A percentile compares a stretch with the other conserved stretches of the same genome.
These are phyloP conservation scores for Stramenopiles sp. DNA, from an alignment of 352 stramenopile species.

Conservation along the genomic window DNA sequence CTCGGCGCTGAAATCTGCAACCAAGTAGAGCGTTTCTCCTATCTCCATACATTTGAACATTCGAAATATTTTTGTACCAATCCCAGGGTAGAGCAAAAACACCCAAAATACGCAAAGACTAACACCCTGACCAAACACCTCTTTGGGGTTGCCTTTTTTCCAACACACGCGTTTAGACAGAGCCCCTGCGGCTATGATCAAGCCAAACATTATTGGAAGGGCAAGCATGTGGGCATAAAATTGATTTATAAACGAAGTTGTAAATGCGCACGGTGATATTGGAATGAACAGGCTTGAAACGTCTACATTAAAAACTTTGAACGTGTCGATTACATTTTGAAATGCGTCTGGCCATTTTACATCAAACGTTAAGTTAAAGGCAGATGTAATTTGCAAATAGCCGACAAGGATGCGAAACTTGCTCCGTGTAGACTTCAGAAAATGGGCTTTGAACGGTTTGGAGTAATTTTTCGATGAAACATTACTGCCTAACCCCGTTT, in stretches of 20 bases:
- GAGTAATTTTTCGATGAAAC: neutral
- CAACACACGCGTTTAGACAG: neutral
- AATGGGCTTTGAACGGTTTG: neutral
- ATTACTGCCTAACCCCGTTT: neutral
- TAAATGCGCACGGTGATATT: neutral
- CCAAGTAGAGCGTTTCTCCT: neutral
- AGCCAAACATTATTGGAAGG: neutral
- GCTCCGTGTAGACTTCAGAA: neutral
- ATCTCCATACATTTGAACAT: neutral
- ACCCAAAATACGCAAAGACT: neutral
- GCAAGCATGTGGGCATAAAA: neutral
- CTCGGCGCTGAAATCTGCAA: neutral
- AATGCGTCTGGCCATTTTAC: slow-evolving; percentile 2
- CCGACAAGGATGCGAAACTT: neutral
- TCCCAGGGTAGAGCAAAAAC: slow-evolving; percentile 2
- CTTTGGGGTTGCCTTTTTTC: neutral
- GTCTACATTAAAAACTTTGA: neutral
- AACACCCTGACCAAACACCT: too few relatives aligned
- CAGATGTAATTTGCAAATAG: neutral
- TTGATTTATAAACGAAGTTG: neutral
- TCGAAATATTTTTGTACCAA: neutral
- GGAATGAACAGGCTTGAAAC: neutral
- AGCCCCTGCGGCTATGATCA: neutral
- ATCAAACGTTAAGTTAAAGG: slow-evolving; percentile 13
- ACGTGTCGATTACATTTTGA: neutral